phyloP scores from a whole-genome alignment of 2,329 filamentous ascomycete genomes.

The Alternaria dauci region DNA sequence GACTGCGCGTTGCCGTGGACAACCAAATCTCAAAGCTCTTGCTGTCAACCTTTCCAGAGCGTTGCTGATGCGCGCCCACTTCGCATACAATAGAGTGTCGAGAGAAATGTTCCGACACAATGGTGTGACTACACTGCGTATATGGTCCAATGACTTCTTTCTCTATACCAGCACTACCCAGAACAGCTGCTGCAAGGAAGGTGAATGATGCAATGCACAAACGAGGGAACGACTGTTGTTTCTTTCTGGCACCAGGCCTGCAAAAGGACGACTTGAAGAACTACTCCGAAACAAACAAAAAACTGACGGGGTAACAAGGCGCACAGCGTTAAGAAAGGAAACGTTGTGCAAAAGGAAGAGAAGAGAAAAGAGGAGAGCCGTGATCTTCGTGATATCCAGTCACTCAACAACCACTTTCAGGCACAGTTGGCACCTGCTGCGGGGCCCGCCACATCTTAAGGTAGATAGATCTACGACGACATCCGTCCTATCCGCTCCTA shows the following conservation, averaged over 20 bases:
- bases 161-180: slow-evolving; percentile 14
- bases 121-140: slow-evolving; percentile 12
- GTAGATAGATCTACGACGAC: slow-evolving; percentile 38
- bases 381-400: slow-evolving; percentile 39
- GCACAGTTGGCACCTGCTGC: slow-evolving; percentile 8
- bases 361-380: slow-evolving; percentile 7
- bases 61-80: slow-evolving; percentile 4
- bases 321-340: slow-evolving; percentile 40
- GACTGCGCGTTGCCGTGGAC: slow-evolving; percentile 27
- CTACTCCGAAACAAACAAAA: slow-evolving; percentile 12
- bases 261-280: slow-evolving; percentile 33
- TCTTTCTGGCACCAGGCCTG: slow-evolving; percentile 39
- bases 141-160: slow-evolving; percentile 27
- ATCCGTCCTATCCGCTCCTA: slow-evolving; percentile 3
- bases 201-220: slow-evolving; percentile 35
- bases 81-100: background rate
- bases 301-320: slow-evolving; percentile 27
- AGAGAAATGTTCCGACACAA: slow-evolving; percentile 7
- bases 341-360: slow-evolving; percentile 18
- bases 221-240: slow-evolving; percentile 20
- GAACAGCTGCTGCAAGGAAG: slow-evolving; percentile 38
- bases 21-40: slow-evolving; percentile 9
- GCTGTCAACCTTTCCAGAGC: background rate
- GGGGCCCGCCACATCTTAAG: slow-evolving; percentile 29
- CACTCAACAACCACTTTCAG: slow-evolving; percentile 34